Conservation (phyloP, 176 grass and related monocot species). For the Zea luxurians region DNA sequence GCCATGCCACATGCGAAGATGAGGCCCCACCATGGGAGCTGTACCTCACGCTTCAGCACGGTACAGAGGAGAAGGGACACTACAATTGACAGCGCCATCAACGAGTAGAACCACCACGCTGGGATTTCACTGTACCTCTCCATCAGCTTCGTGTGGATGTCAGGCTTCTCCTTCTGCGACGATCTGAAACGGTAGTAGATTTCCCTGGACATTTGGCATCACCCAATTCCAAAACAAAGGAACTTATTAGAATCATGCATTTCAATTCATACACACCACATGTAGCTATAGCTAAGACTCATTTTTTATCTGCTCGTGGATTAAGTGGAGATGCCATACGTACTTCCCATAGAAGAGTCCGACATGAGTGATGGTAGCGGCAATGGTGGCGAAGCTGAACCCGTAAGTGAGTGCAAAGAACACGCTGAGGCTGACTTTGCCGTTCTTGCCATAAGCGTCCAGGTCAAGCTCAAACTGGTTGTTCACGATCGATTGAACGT, state of each 20-base stretch:
- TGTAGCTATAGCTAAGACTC: too few relatives aligned
- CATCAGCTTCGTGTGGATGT: conserved; percentile 82
- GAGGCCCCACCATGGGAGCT: conserved; percentile 80
- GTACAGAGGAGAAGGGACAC: conserved; percentile 72
- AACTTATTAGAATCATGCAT: conserved; percentile 8
- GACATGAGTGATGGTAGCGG: conserved; percentile 66
- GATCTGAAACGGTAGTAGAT: conserved; percentile 63
- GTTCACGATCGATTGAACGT: conserved; percentile 58
- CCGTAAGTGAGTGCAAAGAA: conserved; percentile 70
- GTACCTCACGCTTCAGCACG: conserved; percentile 63
- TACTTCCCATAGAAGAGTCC: conserved; percentile 64
- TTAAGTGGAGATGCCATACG: not conserved
- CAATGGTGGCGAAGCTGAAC: conserved; percentile 69
- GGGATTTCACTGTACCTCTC: conserved; percentile 74
- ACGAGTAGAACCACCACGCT: conserved; percentile 74
- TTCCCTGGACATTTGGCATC: conserved; percentile 45
- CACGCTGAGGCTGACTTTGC: conserved; percentile 64
- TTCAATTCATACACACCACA: not conserved
- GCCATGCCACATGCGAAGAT: conserved; percentile 75
- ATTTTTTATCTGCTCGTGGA: too few relatives aligned
- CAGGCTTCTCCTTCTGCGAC: conserved; percentile 47
- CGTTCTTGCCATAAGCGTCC: conserved; percentile 32
- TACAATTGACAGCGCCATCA: conserved; percentile 39
- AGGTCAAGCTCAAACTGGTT: conserved; percentile 54
- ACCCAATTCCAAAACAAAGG: conserved; percentile 20